Conservation (phyloP, 225 moss, liverwort and hornwort genomes). For the Sphagnum contortum region DNA sequence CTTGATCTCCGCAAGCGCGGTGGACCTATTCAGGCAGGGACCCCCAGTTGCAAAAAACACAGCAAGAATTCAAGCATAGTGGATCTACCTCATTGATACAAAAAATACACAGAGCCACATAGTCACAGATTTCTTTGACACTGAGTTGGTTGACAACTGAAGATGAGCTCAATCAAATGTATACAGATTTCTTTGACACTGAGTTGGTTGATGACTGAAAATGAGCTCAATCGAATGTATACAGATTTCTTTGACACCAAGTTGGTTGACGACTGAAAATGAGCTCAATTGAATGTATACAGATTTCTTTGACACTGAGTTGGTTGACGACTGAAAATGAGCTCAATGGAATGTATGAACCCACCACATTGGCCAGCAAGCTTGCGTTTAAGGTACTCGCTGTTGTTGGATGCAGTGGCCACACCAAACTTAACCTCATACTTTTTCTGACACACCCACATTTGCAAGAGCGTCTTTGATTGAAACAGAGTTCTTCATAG, state of each 20-base stretch:
- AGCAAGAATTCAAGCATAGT: not conserved
- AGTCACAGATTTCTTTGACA: not conserved
- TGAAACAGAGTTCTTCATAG: not conserved
- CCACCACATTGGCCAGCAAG: slow-evolving; percentile 62
- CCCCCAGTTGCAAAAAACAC: slow-evolving; percentile 2
- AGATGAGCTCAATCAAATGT: too few species aligned
- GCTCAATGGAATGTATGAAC: slow-evolving; percentile 3
- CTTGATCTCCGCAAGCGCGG: slow-evolving; percentile 41
- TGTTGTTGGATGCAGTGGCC: slow-evolving; percentile 48
- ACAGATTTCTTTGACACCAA: too few species aligned
- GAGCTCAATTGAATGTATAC: too few species aligned
- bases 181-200: too few species aligned
- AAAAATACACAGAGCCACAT: not conserved
- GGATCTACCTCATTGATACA: not conserved
- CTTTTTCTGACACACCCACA: slow-evolving; percentile 36
- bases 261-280: too few species aligned
- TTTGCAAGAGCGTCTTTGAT: slow-evolving; percentile 18
- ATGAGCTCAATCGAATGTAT: too few species aligned
- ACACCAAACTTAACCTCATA: slow-evolving; percentile 63
- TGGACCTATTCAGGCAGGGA: slow-evolving; percentile 21
- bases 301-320: too few species aligned
- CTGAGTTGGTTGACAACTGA: too few species aligned
- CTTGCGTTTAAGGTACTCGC: slow-evolving; percentile 55
- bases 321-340: too few species aligned
- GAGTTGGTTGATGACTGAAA: too few species aligned